Evolutionary conservation across 441 rosid genomes (phyloP), one percentile per base, ranked within the genome.

Genomic region (Codiaeum variegatum): DNA sequence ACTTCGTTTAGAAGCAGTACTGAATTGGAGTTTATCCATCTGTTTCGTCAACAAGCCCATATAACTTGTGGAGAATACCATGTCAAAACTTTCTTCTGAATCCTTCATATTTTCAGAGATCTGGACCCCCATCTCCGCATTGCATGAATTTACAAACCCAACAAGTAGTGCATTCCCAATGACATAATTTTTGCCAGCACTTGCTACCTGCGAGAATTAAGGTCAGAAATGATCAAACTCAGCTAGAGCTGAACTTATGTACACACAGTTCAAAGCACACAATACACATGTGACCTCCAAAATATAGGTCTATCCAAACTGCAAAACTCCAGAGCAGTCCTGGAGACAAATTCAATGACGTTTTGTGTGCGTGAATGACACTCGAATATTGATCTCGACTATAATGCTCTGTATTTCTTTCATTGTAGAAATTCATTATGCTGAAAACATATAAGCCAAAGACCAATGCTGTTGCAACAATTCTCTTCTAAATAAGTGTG

Each of bases 51-150:
- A 24, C 64, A 67, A 80, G 82, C 80, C 84, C 81, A 86, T 67
- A 63, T 72, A 65, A 44, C 75, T 79, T 72, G 69, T 69, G 19
- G 97, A 85, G 69, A 91, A 79, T 69, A 80, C n/a, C 77, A 88
- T 72, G 83, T 88, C 65, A 3, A 80, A 73, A 60, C 79, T 78
- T 68, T 82, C 85, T 66, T 84, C 84, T 0, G 66, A 28, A 65
- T 29, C 77, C 10, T 73, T 51, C 54, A 47, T n/a, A 24, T 83
- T 82, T 78, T 71, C 82, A 0, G 44, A 74, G 31, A 85, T 29
- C 76, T 85, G 91, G 70, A 92, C 26, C 47, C 97, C 98, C 19
- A 86, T 58, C 63, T 90, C 91, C 2, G 88, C 87, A 66, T 79
- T 71, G 61, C 74, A 76, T 6, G 86, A 69, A 13, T 84, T 62